Evolutionary conservation across 83 land plant genomes (phyloP).

Genomic region (Diphasiastrum complanatum): DNA sequence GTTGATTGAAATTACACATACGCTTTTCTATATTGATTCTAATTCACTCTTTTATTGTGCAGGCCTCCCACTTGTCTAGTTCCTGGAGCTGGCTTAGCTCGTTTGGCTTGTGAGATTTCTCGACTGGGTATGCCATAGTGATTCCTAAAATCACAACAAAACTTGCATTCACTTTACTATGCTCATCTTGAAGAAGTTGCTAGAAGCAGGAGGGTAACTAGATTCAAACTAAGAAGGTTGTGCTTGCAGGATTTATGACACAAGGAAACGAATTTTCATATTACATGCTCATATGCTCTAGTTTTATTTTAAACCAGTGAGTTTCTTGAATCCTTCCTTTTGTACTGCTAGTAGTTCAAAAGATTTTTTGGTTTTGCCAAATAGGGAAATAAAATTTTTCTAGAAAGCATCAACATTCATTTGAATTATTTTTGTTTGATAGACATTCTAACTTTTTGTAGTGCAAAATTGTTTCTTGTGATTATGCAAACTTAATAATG

Average conservation of each 20-base stretch:
- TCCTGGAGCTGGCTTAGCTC: slow-evolving; percentile 98
- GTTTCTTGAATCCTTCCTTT: slow-evolving; percentile 13
- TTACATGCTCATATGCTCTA: slow-evolving; percentile 98
- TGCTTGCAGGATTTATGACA: slow-evolving; percentile 68
- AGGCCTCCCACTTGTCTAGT: slow-evolving; percentile 89
- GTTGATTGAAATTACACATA: background rate
- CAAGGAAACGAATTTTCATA: slow-evolving; percentile 99
- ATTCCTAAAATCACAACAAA: too few species aligned
- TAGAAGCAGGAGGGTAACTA: too few species aligned
- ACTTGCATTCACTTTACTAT: too few species aligned
- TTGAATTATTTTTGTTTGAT: too few species aligned
- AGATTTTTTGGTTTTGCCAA: too few species aligned
- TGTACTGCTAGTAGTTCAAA: background rate
- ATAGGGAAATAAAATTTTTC: too few species aligned
- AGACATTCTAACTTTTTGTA: too few species aligned
- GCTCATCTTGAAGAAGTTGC: too few species aligned
- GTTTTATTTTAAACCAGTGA: slow-evolving; percentile 90
- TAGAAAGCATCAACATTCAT: too few species aligned
- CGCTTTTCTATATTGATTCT: background rate
- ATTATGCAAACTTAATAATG: too few species aligned
- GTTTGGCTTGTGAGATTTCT: slow-evolving; percentile 90
- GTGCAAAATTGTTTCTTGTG: too few species aligned
- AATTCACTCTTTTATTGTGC: slow-evolving; percentile 6
- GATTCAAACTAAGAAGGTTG: too few species aligned
- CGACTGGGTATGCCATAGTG: slow-evolving; percentile 81